Conservation (phyloP, 768 basidiomycete genomes). For the Exidia glandulosa region DNA sequence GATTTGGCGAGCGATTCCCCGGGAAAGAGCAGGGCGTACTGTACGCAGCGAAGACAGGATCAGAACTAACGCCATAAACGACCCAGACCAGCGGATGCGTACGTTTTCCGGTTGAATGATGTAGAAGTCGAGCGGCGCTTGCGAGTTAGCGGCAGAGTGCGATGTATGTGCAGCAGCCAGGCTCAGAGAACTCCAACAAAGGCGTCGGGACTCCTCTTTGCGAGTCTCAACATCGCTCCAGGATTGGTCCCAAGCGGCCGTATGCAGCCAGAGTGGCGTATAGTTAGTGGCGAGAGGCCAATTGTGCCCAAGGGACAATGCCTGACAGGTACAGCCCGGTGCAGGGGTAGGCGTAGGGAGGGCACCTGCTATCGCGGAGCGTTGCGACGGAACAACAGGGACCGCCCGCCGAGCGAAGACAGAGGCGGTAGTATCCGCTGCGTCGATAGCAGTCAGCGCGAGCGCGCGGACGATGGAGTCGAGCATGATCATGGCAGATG, state of each 20-base stretch:
- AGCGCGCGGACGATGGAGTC: slow-evolving; percentile 55
- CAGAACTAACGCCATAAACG: slow-evolving; percentile 1
- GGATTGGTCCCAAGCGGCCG: slow-evolving; percentile 48
- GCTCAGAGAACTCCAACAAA: slow-evolving; percentile 66
- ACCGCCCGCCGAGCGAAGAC: slow-evolving; percentile 40
- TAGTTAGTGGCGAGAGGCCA: slow-evolving; percentile 34
- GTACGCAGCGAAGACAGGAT: slow-evolving; percentile 1
- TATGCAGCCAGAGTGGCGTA: slow-evolving; percentile 37
- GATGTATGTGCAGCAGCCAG: slow-evolving; percentile 58
- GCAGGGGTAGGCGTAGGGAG: not conserved
- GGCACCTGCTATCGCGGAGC: not conserved
- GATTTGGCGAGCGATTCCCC: slow-evolving; percentile 48
- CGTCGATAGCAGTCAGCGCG: slow-evolving; percentile 46
- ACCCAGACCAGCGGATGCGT: slow-evolving; percentile 14
- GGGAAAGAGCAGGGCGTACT: slow-evolving; percentile 63
- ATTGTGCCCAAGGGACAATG: slow-evolving; percentile 38
- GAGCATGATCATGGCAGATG: slow-evolving; percentile 41
- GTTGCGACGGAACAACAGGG: slow-evolving; percentile 31
- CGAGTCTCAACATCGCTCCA: slow-evolving; percentile 48
- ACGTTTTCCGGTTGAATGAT: slow-evolving; percentile 61
- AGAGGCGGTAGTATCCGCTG: slow-evolving; percentile 39
- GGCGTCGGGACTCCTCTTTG: slow-evolving; percentile 60
- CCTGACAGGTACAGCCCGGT: slow-evolving; percentile 7
- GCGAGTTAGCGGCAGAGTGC: slow-evolving; percentile 55
- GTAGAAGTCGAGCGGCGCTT: slow-evolving; percentile 43